These are phyloP conservation scores for Penicillium sp. DNA, from an alignment of 2,329 filamentous ascomycete species.

Conservation along the genomic window DNA sequence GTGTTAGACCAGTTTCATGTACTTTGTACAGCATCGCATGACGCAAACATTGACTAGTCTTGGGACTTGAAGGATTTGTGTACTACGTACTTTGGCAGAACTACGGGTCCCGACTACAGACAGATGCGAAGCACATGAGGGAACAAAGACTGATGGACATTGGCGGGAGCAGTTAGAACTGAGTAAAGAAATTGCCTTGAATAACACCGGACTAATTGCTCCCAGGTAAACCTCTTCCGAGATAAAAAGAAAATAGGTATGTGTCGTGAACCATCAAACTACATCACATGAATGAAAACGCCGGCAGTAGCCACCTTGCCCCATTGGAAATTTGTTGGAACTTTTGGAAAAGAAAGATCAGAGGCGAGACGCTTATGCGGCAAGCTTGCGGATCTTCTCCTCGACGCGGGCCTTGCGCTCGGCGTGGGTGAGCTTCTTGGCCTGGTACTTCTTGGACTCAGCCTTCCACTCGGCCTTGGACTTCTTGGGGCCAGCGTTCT, in stretches of 20 bases:
- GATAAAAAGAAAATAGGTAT: constrained; percentile 28
- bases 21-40: neutral
- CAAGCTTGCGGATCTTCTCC: constrained; percentile 84
- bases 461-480: constrained; percentile 95
- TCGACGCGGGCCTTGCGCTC: constrained; percentile 83
- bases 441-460: constrained; percentile 88
- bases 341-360: constrained; percentile 26
- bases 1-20: neutral
- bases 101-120: constrained; percentile 4
- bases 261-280: constrained; percentile 34
- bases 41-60: neutral
- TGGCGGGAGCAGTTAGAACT: constrained; percentile 33
- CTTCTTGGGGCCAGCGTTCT: constrained; percentile 79
- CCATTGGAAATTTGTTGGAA: constrained; percentile 26
- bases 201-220: constrained; percentile 36
- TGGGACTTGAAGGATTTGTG: neutral
- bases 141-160: constrained; percentile 31
- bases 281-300: constrained; percentile 27
- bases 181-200: constrained; percentile 34
- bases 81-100: neutral
- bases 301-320: constrained; percentile 29
- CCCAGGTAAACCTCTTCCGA: constrained; percentile 20
- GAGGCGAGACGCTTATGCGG: constrained; percentile 40
- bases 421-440: constrained; percentile 75
- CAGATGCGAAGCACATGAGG: constrained; percentile 22